Evolutionary conservation across 2,329 filamentous ascomycete genomes (phyloP), one percentile per base, ranked within the genome.

Genomic region (Paracamarosporium sp.): DNA sequence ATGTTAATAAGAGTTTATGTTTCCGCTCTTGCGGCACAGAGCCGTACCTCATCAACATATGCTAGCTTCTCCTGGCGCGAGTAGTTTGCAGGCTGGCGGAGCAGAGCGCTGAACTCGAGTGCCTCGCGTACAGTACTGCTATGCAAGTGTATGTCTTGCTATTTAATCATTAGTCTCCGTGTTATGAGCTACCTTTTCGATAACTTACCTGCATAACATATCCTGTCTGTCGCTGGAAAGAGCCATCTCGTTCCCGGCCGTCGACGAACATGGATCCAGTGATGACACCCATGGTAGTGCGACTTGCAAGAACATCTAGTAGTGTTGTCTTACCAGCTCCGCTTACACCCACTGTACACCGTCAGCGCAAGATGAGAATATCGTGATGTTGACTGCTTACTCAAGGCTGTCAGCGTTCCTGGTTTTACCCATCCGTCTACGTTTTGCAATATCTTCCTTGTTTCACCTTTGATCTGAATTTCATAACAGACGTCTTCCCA

Each of bases 251-350:
- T 24, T 86, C 87, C 31, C 81, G 83, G 1, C 90, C 90, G 64
- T 93, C 90, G 7, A 93, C 88, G 13, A 92, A 79, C 88, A 96
- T 95, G 65, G 94, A 89, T 51, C 93, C 93, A 7, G 86, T 88
- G 44, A 97, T 91, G n/a, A 96, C 89, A 77, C 93, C 93, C 87
- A 94, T 94, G 0, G 91, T 93, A 8, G 90, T 90, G 73, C 93
- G 89, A 57, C 90, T 91, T 43, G 93, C 93, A 62, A 97, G 83
- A 33, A 91, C 91, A 76, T 97, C 91, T 22, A 97, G 80, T 24
- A 97, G 85, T 1, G 93, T 97, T 0, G 93, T 97, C 77, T 97
- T 97, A 56, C 93, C 93, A n/a, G 93, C 93, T 64, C 93, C 93
- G 35, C 90, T 93, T 5, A 93, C 91, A 79, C 92, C 91, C 93